A percentile compares a stretch with the other conserved stretches of the same genome.
Conservation (phyloP, 176 grass and related monocot species). For the Triticum monococcum region DNA sequence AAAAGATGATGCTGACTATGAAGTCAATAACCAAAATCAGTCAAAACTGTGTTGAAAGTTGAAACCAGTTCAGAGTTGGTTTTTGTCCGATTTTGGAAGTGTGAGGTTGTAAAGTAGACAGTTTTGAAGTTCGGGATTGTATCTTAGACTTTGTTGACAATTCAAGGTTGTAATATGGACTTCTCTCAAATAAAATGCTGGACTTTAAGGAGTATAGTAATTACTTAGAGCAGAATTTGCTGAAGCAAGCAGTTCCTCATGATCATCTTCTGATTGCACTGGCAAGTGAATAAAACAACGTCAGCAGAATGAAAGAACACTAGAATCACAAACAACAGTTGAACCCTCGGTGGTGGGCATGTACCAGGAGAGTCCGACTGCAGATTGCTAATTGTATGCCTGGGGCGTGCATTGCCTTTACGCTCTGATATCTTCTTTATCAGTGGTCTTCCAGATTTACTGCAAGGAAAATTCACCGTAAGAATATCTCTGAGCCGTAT, state of each 20-base stretch:
- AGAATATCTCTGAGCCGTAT: constrained; percentile 25
- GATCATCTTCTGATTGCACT: constrained; percentile 65
- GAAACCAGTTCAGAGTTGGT: too few relatives aligned
- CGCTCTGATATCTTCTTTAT: constrained; percentile 81
- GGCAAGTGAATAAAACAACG: constrained; percentile 45
- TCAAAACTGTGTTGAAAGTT: too few relatives aligned
- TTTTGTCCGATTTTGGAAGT: too few relatives aligned
- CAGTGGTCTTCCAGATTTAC: constrained; percentile 77
- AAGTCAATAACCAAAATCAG: too few relatives aligned
- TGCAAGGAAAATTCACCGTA: constrained; percentile 42
- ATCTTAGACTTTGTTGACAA: too few relatives aligned
- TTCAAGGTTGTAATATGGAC: too few relatives aligned
- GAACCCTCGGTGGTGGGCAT: background rate
- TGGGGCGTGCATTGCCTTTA: constrained; percentile 56
- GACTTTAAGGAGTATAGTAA: constrained; percentile 21
- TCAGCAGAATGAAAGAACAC: constrained; percentile 25
- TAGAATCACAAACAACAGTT: constrained; percentile 23
- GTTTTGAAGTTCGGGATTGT: too few relatives aligned
- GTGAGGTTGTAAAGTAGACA: too few relatives aligned
- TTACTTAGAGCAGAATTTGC: constrained; percentile 63
- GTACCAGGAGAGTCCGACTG: constrained; percentile 62
- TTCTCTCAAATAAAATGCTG: background rate
- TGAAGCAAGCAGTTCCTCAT: constrained; percentile 61
- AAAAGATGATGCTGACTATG: background rate
- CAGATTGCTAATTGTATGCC: constrained; percentile 50